These are phyloP conservation scores for Calocybe gangraenosa DNA, from an alignment of 768 basidiomycete species.

Conservation along the genomic window DNA sequence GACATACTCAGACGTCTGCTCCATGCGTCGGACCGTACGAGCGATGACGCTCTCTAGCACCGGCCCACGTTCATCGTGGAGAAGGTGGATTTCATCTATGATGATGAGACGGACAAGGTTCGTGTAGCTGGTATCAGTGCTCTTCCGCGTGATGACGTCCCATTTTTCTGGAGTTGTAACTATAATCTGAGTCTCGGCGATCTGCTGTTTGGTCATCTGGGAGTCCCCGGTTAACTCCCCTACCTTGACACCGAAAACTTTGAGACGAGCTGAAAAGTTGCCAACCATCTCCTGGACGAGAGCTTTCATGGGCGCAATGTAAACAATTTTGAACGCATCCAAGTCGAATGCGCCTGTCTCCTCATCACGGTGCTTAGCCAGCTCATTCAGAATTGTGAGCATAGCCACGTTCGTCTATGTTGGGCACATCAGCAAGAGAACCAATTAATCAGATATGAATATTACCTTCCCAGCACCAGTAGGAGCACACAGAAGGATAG, in stretches of 20 bases:
- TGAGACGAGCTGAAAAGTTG: conserved; percentile 81
- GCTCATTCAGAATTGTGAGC: conserved; percentile 88
- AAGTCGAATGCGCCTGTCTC: conserved; percentile 77
- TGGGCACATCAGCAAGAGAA: conserved; percentile 15
- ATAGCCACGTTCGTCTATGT: conserved; percentile 95
- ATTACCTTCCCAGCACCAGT: conserved; percentile 97
- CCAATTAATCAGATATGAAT: conserved; percentile 1
- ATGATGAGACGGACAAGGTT: conserved; percentile 96
- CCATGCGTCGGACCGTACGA: conserved; percentile 88
- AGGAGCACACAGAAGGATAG: conserved; percentile 92
- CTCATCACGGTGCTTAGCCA: conserved; percentile 84
- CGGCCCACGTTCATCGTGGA: conserved; percentile 98
- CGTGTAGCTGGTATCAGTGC: conserved; percentile 93
- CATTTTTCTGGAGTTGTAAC: conserved; percentile 99
- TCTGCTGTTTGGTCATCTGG: conserved; percentile 98
- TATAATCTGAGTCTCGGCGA: conserved; percentile 95
- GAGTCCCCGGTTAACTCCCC: conserved; percentile 96
- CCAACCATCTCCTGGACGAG: conserved; percentile 99
- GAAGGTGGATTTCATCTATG: conserved; percentile 95
- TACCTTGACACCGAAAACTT: conserved; percentile 69
- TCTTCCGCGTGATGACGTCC: conserved; percentile 99
- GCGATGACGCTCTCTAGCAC: conserved; percentile 91
- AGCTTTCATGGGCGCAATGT: conserved; percentile 99
- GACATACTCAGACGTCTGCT: conserved; percentile 90
- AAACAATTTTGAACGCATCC: conserved; percentile 93